Evolutionary conservation across 202 grass and related monocot species (phyloP).

Genomic region (Brachypodium distachyon): DNA sequence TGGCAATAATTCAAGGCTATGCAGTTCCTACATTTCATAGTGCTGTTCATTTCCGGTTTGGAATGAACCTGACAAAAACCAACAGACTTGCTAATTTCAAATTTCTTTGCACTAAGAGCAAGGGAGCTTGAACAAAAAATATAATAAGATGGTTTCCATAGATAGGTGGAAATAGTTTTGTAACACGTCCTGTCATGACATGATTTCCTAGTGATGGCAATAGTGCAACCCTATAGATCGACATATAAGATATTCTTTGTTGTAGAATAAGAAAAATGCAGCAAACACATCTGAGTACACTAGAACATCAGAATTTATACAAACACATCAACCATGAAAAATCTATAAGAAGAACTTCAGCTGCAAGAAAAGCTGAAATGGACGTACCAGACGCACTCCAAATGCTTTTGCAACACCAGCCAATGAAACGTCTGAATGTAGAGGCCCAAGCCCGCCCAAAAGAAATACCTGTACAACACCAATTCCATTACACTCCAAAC

Average conservation of each 20-base stretch:
- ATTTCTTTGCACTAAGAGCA: no score
- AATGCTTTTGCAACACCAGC: slow-evolving; percentile 95
- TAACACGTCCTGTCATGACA: no score
- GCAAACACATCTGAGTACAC: not conserved
- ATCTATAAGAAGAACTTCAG: not conserved
- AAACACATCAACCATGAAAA: not conserved
- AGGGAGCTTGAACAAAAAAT: no score
- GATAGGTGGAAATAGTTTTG: no score
- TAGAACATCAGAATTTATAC: not conserved
- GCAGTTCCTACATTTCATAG: slow-evolving; percentile 17
- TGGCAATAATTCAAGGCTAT: slow-evolving; percentile 9
- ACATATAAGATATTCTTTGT: slow-evolving; percentile 4
- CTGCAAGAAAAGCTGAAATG: not conserved
- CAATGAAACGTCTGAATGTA: slow-evolving; percentile 88
- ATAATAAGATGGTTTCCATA: no score
- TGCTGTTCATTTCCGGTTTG: no score
- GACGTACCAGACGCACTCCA: slow-evolving; percentile 83
- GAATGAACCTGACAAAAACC: no score
- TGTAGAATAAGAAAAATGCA: slow-evolving; percentile 7
- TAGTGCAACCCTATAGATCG: not conserved
- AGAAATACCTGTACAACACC: slow-evolving; percentile 59
- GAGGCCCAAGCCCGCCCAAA: slow-evolving; percentile 86
- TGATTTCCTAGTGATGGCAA: slow-evolving; percentile 1
- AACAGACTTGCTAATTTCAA: no score
- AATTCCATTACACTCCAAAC: slow-evolving; percentile 5